Base-by-base conservation (phyloP, 2,329 filamentous ascomycete genomes). In the Ambrosiella xylebori region DNA sequence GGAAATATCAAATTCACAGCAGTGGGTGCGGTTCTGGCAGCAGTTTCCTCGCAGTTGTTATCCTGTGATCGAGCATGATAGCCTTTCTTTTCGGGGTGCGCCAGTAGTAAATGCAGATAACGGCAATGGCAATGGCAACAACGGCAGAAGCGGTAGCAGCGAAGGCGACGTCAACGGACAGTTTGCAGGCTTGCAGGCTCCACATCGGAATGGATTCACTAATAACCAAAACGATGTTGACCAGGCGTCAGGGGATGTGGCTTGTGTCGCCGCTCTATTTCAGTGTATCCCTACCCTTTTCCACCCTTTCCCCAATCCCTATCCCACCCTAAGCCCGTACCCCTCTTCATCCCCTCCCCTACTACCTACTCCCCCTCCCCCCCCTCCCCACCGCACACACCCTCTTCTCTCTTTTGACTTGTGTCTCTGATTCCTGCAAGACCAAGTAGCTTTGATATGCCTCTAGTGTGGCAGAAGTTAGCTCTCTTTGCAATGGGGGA, bases 241-340 rank as follows among this genome's bases (percentile, higher is more conserved):
- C 49, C 53, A 54, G 45, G 47, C 17, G 27, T 27, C 36, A 55
- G 45, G 41, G 35, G 56, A 41, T 27, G 44, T 47, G 11, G 9
- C 45, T 60, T 60, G 58, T 60, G 58, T 55, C 49, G 57, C 58
- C 58, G 58, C 57, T 54, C 39, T 49, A 57, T 60, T 36, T 54
- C 38, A 9, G 15, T 49, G 52, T 19, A 50, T 55, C 52, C 36
- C 19, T 51, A 54, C 49, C 8, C 52, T 55, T 41, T 15, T 47
- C n/a, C n/a, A 15, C 36, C 47, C 53, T 39, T 13, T 35, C 39
- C n/a, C 17, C 13, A 37, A 51, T 38, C 39, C 15, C 15, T 52
- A 36, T 6, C 19, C 36, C 11, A 13, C 15, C 27, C 35, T 36
- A 15, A 15, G n/a, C 37, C 13, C 41, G 13, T 37, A 38, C 2